Evolutionary conservation across 495 filamentous ascomycete species (phyloP), one percentile per base, ranked within the genome.

Genomic region (Talaromyces adpressus): DNA sequence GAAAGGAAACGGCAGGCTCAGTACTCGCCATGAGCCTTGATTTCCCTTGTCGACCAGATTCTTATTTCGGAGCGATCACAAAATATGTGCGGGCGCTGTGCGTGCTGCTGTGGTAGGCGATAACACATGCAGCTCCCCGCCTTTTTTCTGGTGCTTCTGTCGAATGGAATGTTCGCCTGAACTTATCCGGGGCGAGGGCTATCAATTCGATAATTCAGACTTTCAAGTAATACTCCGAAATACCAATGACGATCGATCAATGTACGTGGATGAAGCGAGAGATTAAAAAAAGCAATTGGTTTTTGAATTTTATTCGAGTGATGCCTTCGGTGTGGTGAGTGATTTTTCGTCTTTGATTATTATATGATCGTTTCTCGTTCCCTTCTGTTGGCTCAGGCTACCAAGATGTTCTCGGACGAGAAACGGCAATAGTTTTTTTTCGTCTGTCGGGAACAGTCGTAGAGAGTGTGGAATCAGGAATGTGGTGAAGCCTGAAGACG

Each of bases 1-100:
- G 60, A 20, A 62, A 45, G 60, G 60, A 62, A 62, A 62, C 60
- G 60, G 60, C 60, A 36, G 60, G 47, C 29, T 49, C 22, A 52
- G 60, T 20, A 36, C 56, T 58, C 56, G 56, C 56, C 56, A 58
- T 58, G 56, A 58, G 56, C 56, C 56, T 58, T 36, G 27, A 8
- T 58, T 58, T 36, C 56, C 1, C 30, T 36, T 32, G 14, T 58
- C 56, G 56, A 18, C 30, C n/a, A 34, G 4, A 12, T 58, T 36
- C 56, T 58, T 36, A 30, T 32, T 32, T 58, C 56, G 56, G 56
- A 58, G 27, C 14, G 30, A 58, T 58, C 27, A 58, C 56, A 58
- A 36, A 58, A 14, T 16, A 56, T 27, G 12, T 29, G 52, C 52
- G 27, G 23, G 52, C 14, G 52, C 56, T 58, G 56, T n/a, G 30